These are phyloP conservation scores for Diaporthe vaccinii DNA, from an alignment of 2,329 filamentous ascomycete genomes.

Conservation along the genomic window DNA sequence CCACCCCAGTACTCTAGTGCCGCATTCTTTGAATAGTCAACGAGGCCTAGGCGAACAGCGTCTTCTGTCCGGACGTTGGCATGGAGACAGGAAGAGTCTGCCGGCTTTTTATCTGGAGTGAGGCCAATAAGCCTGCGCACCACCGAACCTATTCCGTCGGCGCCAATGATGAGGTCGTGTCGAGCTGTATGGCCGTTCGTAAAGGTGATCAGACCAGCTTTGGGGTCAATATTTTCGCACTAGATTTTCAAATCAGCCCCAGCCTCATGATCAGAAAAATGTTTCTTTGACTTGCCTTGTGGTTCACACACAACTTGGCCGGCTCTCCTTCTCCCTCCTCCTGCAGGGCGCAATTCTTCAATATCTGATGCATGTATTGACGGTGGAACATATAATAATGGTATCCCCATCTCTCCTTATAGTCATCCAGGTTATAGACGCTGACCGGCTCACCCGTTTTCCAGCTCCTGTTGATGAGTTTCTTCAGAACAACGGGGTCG, in stretches of 20 bases:
- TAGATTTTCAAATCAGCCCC: conserved; percentile 20
- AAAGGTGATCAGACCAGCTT: conserved; percentile 64
- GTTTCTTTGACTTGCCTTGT: conserved; percentile 56
- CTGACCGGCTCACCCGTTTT: conserved; percentile 75
- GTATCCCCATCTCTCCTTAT: conserved; percentile 74
- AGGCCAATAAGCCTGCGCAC: conserved; percentile 75
- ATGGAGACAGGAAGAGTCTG: conserved; percentile 73
- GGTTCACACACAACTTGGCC: conserved; percentile 65
- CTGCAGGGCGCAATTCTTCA: conserved; percentile 48
- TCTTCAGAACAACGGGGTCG: conserved; percentile 74
- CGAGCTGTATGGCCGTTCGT: conserved; percentile 61
- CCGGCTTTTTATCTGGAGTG: conserved; percentile 68
- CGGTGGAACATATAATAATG: conserved; percentile 74
- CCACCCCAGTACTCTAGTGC: conserved; percentile 81
- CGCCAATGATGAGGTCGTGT: conserved; percentile 74
- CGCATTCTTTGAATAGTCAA: conserved; percentile 71
- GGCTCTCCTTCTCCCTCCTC: conserved; percentile 36
- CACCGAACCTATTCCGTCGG: conserved; percentile 77
- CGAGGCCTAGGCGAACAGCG: conserved; percentile 70
- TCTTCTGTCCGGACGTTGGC: conserved; percentile 74
- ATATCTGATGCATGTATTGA: conserved; percentile 59
- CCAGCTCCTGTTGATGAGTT: conserved; percentile 79
- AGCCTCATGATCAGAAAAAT: neutral
- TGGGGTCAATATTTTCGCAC: conserved; percentile 66
- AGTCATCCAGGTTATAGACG: conserved; percentile 74